Percentiles rank a stretch among this genome's conserved stretches.
These are phyloP conservation scores for Mrakia frigida DNA, from an alignment of 768 basidiomycete species.

Conservation along the genomic window DNA sequence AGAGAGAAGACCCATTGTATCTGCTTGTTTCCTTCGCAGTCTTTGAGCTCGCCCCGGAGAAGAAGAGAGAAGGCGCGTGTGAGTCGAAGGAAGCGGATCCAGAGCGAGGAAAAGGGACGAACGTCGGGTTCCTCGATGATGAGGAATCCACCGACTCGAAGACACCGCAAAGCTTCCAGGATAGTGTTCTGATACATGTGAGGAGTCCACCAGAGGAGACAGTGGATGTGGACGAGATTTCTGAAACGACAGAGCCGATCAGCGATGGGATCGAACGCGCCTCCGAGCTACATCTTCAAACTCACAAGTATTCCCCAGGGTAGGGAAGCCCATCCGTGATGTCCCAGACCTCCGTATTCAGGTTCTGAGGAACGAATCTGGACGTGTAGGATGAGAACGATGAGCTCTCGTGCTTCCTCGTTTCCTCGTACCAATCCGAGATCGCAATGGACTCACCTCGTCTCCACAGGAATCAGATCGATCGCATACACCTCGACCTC, in stretches of 20 bases:
- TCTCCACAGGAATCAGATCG: neutral
- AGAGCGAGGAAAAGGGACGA: neutral
- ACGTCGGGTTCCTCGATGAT: neutral
- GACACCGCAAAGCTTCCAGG: neutral
- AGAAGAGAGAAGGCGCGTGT: too few relatives aligned
- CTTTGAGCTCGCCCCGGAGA: neutral
- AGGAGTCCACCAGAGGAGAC: neutral
- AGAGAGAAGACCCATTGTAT: neutral
- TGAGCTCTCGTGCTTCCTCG: neutral
- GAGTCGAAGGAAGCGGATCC: neutral
- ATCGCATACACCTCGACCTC: neutral
- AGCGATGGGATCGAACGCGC: too few relatives aligned
- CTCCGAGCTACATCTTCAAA: neutral
- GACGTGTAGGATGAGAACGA: neutral
- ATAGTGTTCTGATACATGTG: neutral
- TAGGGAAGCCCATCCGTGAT: neutral
- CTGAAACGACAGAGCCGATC: neutral
- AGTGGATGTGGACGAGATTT: neutral
- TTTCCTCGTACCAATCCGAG: neutral
- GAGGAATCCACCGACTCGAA: neutral
- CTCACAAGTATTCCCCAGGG: neutral
- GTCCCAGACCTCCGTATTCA: neutral
- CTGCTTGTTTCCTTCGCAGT: neutral
- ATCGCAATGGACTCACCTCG: neutral
- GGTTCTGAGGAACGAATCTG: neutral